phyloP scores from a whole-genome alignment of 2,329 filamentous ascomycete genomes.

The Mycogone perniciosa region DNA sequence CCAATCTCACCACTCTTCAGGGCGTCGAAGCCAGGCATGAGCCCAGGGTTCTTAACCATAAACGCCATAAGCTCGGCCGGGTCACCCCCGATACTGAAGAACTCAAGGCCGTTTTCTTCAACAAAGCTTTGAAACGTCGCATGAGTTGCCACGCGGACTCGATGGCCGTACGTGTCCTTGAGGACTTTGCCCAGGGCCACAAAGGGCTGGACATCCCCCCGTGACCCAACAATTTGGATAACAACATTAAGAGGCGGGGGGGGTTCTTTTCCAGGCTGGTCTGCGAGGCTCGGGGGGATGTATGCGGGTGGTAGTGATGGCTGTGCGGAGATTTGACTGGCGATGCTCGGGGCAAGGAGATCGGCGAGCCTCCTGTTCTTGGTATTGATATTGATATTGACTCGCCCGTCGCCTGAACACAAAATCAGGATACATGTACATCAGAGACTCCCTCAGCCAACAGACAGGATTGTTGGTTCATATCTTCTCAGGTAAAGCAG shows the following conservation, averaged over 20 bases:
- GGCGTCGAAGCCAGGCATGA: conserved; percentile 77
- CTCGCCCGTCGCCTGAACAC: conserved; percentile 61
- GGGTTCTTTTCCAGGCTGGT: conserved; percentile 50
- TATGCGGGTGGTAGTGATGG: conserved; percentile 58
- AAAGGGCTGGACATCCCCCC: conserved; percentile 72
- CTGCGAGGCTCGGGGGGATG: conserved; percentile 66
- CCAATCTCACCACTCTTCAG: conserved; percentile 71
- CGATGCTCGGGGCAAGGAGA: conserved; percentile 59
- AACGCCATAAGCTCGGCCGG: conserved; percentile 76
- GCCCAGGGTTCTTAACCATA: conserved; percentile 82
- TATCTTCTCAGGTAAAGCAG: background rate
- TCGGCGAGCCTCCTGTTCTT: conserved; percentile 59
- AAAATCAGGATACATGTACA: background rate
- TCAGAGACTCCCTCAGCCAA: background rate
- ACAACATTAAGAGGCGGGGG: conserved; percentile 61
- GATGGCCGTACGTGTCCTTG: conserved; percentile 59
- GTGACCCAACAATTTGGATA: conserved; percentile 67
- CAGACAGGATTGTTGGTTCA: background rate
- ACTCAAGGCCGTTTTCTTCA: conserved; percentile 64
- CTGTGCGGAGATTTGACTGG: conserved; percentile 49
- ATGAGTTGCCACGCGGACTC: conserved; percentile 69
- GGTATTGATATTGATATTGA: conserved; percentile 75
- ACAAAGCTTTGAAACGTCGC: conserved; percentile 62
- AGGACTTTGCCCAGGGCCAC: conserved; percentile 61
- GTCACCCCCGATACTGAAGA: conserved; percentile 71